Conservation (phyloP, 2,329 filamentous ascomycete genomes). For the Alternaria triticimaculans region DNA sequence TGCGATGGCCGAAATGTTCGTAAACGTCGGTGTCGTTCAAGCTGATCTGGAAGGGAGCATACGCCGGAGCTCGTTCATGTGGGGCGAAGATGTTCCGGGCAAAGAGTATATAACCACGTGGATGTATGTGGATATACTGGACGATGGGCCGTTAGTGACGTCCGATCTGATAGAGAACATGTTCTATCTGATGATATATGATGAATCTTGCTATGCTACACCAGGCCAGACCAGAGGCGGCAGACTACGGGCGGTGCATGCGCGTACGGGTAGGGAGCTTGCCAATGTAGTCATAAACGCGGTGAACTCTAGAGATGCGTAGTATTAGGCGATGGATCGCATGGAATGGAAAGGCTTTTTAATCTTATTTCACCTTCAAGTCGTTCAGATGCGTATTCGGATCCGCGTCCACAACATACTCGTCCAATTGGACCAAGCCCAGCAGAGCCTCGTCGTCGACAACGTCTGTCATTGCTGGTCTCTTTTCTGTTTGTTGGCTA, state of each 20-base stretch:
- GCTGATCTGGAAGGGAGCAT: background rate
- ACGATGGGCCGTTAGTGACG: background rate
- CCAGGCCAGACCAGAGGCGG: background rate
- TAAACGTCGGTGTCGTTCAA: background rate
- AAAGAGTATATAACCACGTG: background rate
- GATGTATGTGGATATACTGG: background rate
- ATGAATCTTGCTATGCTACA: background rate
- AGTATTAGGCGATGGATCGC: background rate
- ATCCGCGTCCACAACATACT: conserved; percentile 15
- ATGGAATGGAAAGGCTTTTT: background rate
- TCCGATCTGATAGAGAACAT: background rate
- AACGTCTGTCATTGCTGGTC: conserved; percentile 32
- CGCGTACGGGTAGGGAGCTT: background rate
- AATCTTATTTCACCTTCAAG: conserved; percentile 32
- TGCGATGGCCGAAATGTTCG: background rate
- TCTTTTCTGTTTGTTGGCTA: conserved; percentile 38
- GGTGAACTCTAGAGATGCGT: background rate
- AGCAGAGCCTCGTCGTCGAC: conserved; percentile 45
- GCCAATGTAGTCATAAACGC: background rate
- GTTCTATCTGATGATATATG: background rate
- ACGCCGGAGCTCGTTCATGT: background rate
- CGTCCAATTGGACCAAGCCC: conserved; percentile 34
- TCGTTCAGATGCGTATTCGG: conserved; percentile 18
- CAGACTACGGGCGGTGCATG: background rate
- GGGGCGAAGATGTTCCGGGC: background rate